These are phyloP conservation scores for Fusarium tuaranense DNA, from an alignment of 2,329 filamentous ascomycete species.

Conservation along the genomic window DNA sequence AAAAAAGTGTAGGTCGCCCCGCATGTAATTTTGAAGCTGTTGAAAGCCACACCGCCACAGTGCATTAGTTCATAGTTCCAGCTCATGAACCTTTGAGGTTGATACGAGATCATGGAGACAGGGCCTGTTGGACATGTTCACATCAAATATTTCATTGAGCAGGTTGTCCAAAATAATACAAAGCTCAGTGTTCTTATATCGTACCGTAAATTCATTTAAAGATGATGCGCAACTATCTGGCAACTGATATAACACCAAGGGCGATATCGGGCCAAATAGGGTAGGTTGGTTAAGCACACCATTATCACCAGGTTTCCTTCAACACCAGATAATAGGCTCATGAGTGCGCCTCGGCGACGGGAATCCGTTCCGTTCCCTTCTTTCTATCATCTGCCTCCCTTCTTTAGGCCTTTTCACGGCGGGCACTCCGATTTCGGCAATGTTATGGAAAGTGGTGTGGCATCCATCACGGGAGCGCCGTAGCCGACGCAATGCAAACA, in stretches of 20 bases:
- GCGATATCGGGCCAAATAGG: background rate
- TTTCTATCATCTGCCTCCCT: background rate
- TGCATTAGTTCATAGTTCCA: background rate
- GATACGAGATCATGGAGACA: background rate
- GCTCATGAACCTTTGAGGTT: background rate
- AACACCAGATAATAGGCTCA: background rate
- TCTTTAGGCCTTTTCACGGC: background rate
- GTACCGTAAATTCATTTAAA: background rate
- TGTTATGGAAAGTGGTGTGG: background rate
- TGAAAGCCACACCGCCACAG: conserved; percentile 32
- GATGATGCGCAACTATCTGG: background rate
- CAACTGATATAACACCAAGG: background rate
- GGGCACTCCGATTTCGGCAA: background rate
- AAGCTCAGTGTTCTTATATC: background rate
- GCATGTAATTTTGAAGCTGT: conserved; percentile 25
- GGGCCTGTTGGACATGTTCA: background rate
- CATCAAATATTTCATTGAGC: background rate
- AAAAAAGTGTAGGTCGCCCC: conserved; percentile 6
- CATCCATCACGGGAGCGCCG: background rate
- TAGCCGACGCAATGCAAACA: background rate
- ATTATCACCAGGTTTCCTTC: background rate
- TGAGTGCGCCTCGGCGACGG: background rate
- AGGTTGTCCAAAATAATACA: background rate
- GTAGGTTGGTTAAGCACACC: background rate
- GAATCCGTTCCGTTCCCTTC: background rate